Conservation (phyloP, 2,329 filamentous ascomycete genomes). For the Akanthomyces uredinophilus region DNA sequence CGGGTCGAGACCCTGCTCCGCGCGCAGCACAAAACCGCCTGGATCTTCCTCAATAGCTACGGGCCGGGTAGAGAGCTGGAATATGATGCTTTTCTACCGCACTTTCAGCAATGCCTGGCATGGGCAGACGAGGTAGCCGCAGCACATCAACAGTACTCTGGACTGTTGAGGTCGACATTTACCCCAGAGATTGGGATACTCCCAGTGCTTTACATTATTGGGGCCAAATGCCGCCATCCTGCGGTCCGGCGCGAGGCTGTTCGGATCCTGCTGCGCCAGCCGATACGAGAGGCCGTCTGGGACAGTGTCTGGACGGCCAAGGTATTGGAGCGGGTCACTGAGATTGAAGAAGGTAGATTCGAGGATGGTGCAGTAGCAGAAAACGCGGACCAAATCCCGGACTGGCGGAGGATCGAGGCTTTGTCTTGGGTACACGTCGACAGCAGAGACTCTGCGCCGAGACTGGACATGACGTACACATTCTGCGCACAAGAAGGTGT, state of each 20-base stretch:
- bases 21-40: too few species aligned
- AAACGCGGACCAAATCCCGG: too few species aligned
- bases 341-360: conserved; percentile 21
- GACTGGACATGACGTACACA: too few species aligned
- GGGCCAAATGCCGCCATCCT: conserved; percentile 32
- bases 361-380: too few species aligned
- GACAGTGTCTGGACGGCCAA: conserved; percentile 27
- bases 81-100: conserved; percentile 26
- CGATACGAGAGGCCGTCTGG: conserved; percentile 30
- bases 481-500: too few species aligned
- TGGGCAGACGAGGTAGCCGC: conserved; percentile 21
- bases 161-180: conserved; percentile 24
- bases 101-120: conserved; percentile 25
- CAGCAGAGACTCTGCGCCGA: too few species aligned
- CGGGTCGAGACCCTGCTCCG: neutral
- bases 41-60: conserved; percentile 18
- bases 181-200: conserved; percentile 30
- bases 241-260: conserved; percentile 27
- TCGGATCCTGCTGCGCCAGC: conserved; percentile 21
- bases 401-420: too few species aligned
- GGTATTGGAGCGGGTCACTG: conserved; percentile 29
- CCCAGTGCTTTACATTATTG: conserved; percentile 31
- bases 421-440: too few species aligned
- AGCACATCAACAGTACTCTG: conserved; percentile 22
- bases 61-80: conserved; percentile 25